Conservation (phyloP, 164 flowering plant species). For the Vitis labrusca region DNA sequence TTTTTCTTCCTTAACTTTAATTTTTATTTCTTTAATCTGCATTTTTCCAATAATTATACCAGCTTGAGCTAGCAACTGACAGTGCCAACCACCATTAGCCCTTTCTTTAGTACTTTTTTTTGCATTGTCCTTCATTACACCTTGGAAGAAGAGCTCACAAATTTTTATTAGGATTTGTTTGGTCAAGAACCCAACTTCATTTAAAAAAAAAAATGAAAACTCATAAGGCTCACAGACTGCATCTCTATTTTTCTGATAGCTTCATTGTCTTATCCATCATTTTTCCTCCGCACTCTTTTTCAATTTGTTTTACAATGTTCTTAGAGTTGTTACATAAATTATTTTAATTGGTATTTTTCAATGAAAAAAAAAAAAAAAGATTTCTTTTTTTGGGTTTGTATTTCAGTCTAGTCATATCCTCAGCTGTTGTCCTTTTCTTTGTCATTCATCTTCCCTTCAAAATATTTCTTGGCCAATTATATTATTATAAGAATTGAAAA, state of each 20-base stretch:
- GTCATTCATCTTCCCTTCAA: not conserved
- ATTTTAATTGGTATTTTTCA: no score
- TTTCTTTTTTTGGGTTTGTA: no score
- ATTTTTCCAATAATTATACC: conserved; percentile 6
- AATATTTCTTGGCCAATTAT: no score
- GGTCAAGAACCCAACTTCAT: conserved; percentile 21
- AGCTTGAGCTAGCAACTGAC: conserved; percentile 57
- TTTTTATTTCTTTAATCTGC: conserved; percentile 8
- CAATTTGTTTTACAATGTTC: no score
- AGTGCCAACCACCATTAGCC: conserved; percentile 30
- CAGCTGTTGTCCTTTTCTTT: not conserved
- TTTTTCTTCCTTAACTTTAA: not conserved
- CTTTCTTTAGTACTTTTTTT: conserved; percentile 9
- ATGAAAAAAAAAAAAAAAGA: no score
- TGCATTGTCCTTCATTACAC: conserved; percentile 21
- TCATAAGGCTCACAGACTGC: no score
- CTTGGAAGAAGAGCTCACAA: conserved; percentile 29
- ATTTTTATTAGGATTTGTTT: conserved; percentile 26
- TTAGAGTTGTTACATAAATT: no score
- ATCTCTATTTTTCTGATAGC: not conserved
- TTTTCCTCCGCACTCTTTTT: not conserved
- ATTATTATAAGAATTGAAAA: no score
- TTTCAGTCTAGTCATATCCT: not conserved
- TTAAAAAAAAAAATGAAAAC: no score
- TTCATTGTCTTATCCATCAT: conserved; percentile 14